These are phyloP conservation scores for Coix lacrymajobi DNA, from an alignment of 176 grass and related monocot genomes.

Conservation along the genomic window DNA sequence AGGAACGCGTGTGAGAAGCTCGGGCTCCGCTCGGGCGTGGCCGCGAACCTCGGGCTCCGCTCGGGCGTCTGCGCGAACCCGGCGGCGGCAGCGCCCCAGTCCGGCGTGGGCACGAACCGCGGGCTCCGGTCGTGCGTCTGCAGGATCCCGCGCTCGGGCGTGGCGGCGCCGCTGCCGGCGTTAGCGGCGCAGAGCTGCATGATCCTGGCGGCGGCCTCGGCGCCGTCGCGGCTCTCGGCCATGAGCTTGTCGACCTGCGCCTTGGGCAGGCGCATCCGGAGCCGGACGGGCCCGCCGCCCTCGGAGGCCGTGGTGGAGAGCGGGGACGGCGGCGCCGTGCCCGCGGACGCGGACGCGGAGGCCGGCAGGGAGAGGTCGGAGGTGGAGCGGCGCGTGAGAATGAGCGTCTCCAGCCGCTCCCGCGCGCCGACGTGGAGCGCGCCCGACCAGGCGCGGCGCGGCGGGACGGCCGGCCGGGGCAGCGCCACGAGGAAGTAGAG, in stretches of 20 bases:
- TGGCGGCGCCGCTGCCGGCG: slow-evolving; percentile 23
- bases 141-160: slow-evolving; percentile 31
- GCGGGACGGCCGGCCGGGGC: slow-evolving; percentile 26
- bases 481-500: slow-evolving; percentile 96
- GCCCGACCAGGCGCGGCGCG: slow-evolving; percentile 72
- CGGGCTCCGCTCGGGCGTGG: slow-evolving; percentile 39
- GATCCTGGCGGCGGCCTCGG: slow-evolving; percentile 73
- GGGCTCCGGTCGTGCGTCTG: slow-evolving; percentile 33
- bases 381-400: slow-evolving; percentile 80
- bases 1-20: slow-evolving; percentile 20
- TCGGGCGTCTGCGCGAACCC: slow-evolving; percentile 25
- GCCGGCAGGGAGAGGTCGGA: slow-evolving; percentile 57
- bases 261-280: slow-evolving; percentile 76
- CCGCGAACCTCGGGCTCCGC: slow-evolving; percentile 39
- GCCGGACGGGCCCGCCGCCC: slow-evolving; percentile 35
- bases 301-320: slow-evolving; percentile 26
- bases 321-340: slow-evolving; percentile 30
- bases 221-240: slow-evolving; percentile 59
- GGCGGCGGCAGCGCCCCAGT: slow-evolving; percentile 21
- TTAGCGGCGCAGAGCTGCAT: slow-evolving; percentile 61
- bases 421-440: slow-evolving; percentile 62
- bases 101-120: slow-evolving; percentile 34
- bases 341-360: neutral
- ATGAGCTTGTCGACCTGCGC: slow-evolving; percentile 67
- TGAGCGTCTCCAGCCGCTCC: slow-evolving; percentile 85